A percentile compares a stretch with the other conserved stretches of the same genome.
phyloP scores from a whole-genome alignment of 2,329 filamentous ascomycete species.

The Talaromyces rugulosus region DNA sequence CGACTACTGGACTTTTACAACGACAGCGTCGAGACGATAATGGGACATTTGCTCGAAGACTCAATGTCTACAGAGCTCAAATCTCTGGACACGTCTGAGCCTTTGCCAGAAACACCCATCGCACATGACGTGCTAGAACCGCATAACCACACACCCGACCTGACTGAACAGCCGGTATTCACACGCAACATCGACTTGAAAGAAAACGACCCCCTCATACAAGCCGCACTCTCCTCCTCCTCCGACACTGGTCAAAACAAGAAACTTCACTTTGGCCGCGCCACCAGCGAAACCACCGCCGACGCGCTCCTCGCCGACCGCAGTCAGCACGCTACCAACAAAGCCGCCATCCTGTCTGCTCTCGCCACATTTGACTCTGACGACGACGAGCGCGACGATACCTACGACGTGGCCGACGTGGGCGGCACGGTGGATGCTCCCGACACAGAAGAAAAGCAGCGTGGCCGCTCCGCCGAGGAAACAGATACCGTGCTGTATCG shows the following conservation, averaged over 20 bases:
- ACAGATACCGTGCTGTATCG: constrained; percentile 62
- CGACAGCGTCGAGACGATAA: constrained; percentile 72
- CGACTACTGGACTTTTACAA: constrained; percentile 74
- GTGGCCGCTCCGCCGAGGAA: not conserved
- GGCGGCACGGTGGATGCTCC: constrained; percentile 75
- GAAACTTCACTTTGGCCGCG: constrained; percentile 74
- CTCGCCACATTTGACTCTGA: constrained; percentile 87
- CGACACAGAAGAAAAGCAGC: constrained; percentile 48
- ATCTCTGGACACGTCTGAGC: constrained; percentile 59
- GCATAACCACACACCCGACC: constrained; percentile 34
- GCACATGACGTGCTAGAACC: constrained; percentile 55
- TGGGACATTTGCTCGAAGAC: constrained; percentile 75
- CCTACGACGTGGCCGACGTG: constrained; percentile 88
- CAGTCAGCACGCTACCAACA: constrained; percentile 60
- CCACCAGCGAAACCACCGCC: constrained; percentile 58
- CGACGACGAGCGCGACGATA: constrained; percentile 95
- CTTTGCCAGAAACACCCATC: constrained; percentile 34
- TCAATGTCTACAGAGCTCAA: constrained; percentile 67
- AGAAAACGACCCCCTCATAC: constrained; percentile 73
- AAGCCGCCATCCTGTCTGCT: constrained; percentile 82
- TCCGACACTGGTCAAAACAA: constrained; percentile 35
- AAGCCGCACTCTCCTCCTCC: constrained; percentile 62
- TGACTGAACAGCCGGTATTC: constrained; percentile 27
- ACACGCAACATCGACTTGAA: constrained; percentile 71
- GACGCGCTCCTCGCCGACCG: constrained; percentile 67